Evolutionary conservation across 2,329 filamentous ascomycete species (phyloP), one percentile per base, ranked within the genome.

Genomic region (Dothideomycetes sp.): DNA sequence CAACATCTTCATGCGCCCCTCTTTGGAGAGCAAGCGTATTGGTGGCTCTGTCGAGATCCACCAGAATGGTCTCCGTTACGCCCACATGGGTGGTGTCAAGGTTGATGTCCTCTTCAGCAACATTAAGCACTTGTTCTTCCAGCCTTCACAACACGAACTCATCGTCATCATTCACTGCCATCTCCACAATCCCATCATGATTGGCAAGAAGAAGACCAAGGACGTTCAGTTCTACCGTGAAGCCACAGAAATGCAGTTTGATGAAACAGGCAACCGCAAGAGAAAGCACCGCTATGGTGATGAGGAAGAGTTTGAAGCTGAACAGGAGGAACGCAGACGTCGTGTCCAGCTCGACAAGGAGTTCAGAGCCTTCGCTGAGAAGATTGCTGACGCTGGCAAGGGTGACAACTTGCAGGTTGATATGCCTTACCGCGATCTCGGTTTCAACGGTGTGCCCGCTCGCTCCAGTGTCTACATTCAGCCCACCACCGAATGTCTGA

Each of bases 141-240:
- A 98, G 62, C 91, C 93, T 19, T 96, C 87, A 55, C 83, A 87
- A 53, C 86, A 94, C 56, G 91, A 98, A 62, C 69, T 98, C 55
- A 94, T 98, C 51, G 93, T 98, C 50, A 85, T 98, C 53, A 95
- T 98, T 51, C 91, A 98, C 61, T 84, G 98, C 43, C 91, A 98
- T 61, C 76, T 98, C 35, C 95, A 94, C 66, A 94, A 95, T 47
- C 91, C 91, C 3, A 96, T 98, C 59, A 87, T 98, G 62, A 84
- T 98, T 48, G 91, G 91, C 46, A 96, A 94, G 73, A 93, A 94
- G 69, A 98, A 98, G 76, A 94, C 91, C 9, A 95, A 91, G 68
- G 93, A 98, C 60, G 84, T 98, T 1, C 93, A 98, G 54, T 98
- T 98, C 65, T 95, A 95, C 57, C 79, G 91, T 40, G 91, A 98